Evolutionary conservation across 129 eudicot genomes (phyloP).

Genomic region (Flaveria bidentis): DNA sequence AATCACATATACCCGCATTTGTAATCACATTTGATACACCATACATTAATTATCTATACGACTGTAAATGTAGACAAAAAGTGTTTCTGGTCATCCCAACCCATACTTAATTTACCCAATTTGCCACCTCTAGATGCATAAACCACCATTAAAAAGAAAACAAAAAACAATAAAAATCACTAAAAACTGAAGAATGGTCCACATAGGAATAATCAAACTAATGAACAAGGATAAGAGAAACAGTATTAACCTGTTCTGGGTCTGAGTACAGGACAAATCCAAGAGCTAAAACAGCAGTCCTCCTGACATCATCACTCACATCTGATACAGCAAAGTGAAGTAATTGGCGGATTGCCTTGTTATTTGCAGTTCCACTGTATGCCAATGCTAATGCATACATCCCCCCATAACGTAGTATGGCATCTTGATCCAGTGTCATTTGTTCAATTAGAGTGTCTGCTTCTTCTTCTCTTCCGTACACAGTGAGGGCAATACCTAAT

Average conservation of each 20-base stretch:
- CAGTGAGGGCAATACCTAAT: slow-evolving; percentile 94
- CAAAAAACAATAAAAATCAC: background rate
- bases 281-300: slow-evolving; percentile 95
- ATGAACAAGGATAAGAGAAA: background rate
- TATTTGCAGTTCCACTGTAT: slow-evolving; percentile 87
- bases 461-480: slow-evolving; percentile 96
- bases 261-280: slow-evolving; percentile 96
- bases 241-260: slow-evolving; percentile 82
- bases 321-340: slow-evolving; percentile 98
- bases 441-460: slow-evolving; percentile 90
- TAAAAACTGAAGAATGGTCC: background rate
- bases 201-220: slow-evolving; percentile 11
- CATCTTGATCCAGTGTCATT: slow-evolving; percentile 99
- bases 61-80: background rate
- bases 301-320: slow-evolving; percentile 95
- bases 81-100: background rate
- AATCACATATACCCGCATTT: no score
- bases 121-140: background rate
- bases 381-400: slow-evolving; percentile 99
- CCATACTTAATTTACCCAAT: background rate
- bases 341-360: slow-evolving; percentile 91
- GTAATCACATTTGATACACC: background rate
- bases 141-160: background rate
- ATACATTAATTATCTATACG: background rate
- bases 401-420: slow-evolving; percentile 91